Evolutionary conservation across 1,139 yeast genomes (phyloP), one percentile per base, ranked within the genome.

Genomic region (Protomyces lactucae-debilis): DNA sequence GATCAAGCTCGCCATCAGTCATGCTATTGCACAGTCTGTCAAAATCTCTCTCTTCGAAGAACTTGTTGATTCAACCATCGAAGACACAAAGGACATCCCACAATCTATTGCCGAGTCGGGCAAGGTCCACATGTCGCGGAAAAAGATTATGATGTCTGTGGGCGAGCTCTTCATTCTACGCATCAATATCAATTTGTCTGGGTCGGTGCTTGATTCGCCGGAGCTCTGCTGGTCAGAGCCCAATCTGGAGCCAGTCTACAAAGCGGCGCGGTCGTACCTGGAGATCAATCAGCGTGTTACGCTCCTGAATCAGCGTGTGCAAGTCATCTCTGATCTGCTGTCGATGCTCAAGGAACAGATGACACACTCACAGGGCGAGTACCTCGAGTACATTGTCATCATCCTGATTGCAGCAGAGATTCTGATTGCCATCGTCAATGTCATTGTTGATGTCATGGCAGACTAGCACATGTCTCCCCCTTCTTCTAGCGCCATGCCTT

Each of bases 191-290:
- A 93, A 93, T 73, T 79, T 93, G 68, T 98, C 93, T 76, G 98
- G 98, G 0, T 90, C 97, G 1, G 95, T 93, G 25, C 78, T 93
- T 68, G 99, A 93, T 74, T 88, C 96, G 1, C 99, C 99, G 0
- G 98, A 93, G 74, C 83, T 93, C 66, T 91, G 93, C 97, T 93
- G 99, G 99, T 86, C 97, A 0, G 98, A 93, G 73, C 99, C 99
- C 0, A 97, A 92, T 72, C 79, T 93, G 67, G 98, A 93, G 74
- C 99, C 99, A 0, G 91, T 92, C 65, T 93, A 93, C 75, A 97
- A 91, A 74, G 97, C 98, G 0, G 89, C 96, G 1, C 83, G 98
- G 73, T 97, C 97, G 0, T 93, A 93, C 74, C 77, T 92, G 69
- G 98, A 92, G 72, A 92, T 93, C 70, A 91, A 91, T 74, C 98